These are phyloP conservation scores for Citrus sinensis DNA, from an alignment of 345 rosid genomes.

Conservation along the genomic window DVS_A1.0 CM039163.1:45770501-45771000, in stretches of 20 bases:
- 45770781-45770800: too few species aligned
- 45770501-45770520: background rate
- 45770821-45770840: rapidly evolving
- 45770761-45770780: too few species aligned
- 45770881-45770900: too few species aligned
- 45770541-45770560: background rate
- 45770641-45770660: too few species aligned
- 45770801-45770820: too few species aligned
- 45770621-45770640: too few species aligned
- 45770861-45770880: too few species aligned
- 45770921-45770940: background rate
- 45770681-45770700: background rate
- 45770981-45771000: background rate
- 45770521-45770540: background rate
- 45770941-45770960: rapidly evolving
- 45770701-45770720: too few species aligned
- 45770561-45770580: background rate
- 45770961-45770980: background rate
- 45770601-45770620: background rate
- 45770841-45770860: too few species aligned
- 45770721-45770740: too few species aligned
- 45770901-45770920: too few species aligned
- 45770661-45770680: background rate
- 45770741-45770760: too few species aligned
- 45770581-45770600: background rate